Evolutionary conservation across 108 stramenopile species (phyloP).

Genomic region (Schizochytrium sp.): DNA sequence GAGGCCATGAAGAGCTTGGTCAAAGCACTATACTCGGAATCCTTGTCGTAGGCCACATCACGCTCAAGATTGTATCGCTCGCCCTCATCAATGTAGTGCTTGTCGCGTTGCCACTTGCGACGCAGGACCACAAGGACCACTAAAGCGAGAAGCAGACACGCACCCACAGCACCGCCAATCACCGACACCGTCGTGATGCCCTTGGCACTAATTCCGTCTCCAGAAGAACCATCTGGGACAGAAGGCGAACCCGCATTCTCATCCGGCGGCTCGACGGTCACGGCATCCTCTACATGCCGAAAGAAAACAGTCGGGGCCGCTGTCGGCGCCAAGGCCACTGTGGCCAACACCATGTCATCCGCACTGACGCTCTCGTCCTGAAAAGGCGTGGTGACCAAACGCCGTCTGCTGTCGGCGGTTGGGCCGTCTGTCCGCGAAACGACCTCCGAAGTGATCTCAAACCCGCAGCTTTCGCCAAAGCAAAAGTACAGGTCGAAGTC

Average conservation of each 20-base stretch:
- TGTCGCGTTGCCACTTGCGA: not conserved
- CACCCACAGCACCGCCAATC: not conserved
- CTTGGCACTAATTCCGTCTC: not conserved
- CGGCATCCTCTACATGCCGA: not conserved
- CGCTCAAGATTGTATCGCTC: not conserved
- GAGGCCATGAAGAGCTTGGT: not conserved
- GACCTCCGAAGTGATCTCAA: not conserved
- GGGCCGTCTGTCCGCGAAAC: not conserved
- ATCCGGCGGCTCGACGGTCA: not conserved
- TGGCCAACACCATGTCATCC: not conserved
- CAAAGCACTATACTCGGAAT: not conserved
- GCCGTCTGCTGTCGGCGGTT: too few species aligned
- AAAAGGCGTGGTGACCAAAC: too few species aligned
- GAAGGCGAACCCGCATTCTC: not conserved
- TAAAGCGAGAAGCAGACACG: not conserved
- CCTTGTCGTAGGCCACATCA: not conserved
- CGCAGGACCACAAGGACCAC: not conserved
- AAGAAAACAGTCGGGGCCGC: not conserved
- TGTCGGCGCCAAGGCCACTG: not conserved
- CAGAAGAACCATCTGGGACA: not conserved
- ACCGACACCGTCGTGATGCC: not conserved
- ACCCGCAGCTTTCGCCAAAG: not conserved
- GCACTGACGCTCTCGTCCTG: not conserved
- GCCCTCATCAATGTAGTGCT: not conserved
- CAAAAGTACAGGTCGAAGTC: not conserved